Evolutionary conservation across 768 basidiomycete genomes (phyloP).

Genomic region (Mycena crocata): DNA sequence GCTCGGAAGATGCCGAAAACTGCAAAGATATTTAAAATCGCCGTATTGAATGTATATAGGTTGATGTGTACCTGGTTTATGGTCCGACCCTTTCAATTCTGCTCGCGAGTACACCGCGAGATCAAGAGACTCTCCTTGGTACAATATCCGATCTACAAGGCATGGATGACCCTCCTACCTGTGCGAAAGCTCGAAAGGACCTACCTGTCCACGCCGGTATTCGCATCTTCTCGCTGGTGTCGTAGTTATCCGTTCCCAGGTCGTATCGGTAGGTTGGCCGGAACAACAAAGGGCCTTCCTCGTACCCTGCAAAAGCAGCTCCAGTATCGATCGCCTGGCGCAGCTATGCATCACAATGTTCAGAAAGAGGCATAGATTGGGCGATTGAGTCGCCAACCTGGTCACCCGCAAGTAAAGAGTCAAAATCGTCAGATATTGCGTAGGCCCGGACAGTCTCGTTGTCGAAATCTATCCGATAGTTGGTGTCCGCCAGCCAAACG

Average conservation of each 20-base stretch:
- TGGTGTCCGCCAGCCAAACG: slow-evolving; percentile 95
- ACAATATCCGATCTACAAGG: slow-evolving; percentile 87
- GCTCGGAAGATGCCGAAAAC: slow-evolving; percentile 89
- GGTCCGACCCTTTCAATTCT: slow-evolving; percentile 92
- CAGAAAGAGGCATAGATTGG: slow-evolving; percentile 10
- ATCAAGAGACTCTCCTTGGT: slow-evolving; percentile 78
- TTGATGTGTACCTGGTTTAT: slow-evolving; percentile 78
- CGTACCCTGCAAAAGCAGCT: slow-evolving; percentile 84
- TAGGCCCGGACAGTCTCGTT: slow-evolving; percentile 83
- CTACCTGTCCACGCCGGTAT: slow-evolving; percentile 98
- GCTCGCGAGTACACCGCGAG: slow-evolving; percentile 85
- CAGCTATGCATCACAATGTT: slow-evolving; percentile 64
- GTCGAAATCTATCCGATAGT: slow-evolving; percentile 92
- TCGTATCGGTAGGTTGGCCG: slow-evolving; percentile 95
- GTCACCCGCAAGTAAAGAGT: slow-evolving; percentile 82
- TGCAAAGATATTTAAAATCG: slow-evolving; percentile 44
- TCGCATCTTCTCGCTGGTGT: slow-evolving; percentile 95
- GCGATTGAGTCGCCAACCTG: slow-evolving; percentile 68
- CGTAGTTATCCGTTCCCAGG: slow-evolving; percentile 85
- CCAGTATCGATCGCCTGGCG: slow-evolving; percentile 75
- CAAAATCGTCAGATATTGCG: slow-evolving; percentile 73
- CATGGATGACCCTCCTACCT: slow-evolving; percentile 23
- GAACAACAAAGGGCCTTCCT: slow-evolving; percentile 93
- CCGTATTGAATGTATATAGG: neutral
- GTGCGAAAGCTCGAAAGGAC: slow-evolving; percentile 31